These are phyloP conservation scores for Rhytidiadelphus loreus DNA, from an alignment of 225 moss, liverwort and hornwort species.

Conservation along the genomic window DNA sequence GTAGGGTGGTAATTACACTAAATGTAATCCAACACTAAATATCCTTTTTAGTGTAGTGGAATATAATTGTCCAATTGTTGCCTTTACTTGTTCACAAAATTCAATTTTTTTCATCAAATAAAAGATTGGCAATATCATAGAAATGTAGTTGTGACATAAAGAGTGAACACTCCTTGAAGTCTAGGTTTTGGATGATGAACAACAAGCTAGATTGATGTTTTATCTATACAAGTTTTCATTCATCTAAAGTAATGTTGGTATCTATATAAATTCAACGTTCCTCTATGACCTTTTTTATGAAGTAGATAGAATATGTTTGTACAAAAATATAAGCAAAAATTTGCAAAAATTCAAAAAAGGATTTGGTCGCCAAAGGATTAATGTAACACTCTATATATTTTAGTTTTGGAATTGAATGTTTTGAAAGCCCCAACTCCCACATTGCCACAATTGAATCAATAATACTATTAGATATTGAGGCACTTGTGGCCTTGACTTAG, in stretches of 20 bases:
- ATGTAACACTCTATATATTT: not conserved
- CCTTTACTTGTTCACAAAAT: not conserved
- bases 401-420: not conserved
- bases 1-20: no score
- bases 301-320: not conserved
- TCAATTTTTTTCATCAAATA: not conserved
- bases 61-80: no score
- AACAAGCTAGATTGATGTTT: not conserved
- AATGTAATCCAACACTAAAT: no score
- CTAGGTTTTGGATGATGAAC: not conserved
- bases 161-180: accelerated
- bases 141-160: not conserved
- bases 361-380: not conserved
- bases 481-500: no score
- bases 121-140: no score
- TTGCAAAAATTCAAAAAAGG: not conserved
- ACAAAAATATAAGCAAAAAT: not conserved
- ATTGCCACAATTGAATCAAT: not conserved
- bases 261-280: not conserved
- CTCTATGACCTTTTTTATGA: not conserved
- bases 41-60: no score
- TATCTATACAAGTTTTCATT: not conserved
- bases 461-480: not conserved
- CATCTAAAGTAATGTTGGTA: not conserved
- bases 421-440: not conserved